A percentile compares a stretch with the other conserved stretches of the same genome.
phyloP scores from a whole-genome alignment of 306 rosid species.

The Oemleria cerasiformis region DNA sequence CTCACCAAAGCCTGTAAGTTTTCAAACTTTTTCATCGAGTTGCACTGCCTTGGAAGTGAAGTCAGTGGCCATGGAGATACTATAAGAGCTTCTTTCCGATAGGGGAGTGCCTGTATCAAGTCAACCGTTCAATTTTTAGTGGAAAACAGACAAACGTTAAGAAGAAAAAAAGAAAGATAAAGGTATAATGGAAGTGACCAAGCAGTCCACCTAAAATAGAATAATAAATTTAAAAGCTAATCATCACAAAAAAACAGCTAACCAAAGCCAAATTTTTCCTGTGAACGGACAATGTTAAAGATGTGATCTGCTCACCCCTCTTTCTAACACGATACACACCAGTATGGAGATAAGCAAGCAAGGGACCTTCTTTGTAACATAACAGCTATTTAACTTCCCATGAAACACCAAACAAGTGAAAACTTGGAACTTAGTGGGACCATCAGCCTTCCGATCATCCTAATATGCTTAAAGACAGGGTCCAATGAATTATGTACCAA shows the following conservation, averaged over 20 bases:
- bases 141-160: background rate
- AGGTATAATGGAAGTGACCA: background rate
- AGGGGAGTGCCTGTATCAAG: constrained; percentile 74
- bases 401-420: background rate
- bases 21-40: constrained; percentile 76
- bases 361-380: background rate
- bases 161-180: background rate
- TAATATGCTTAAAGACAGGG: background rate
- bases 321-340: background rate
- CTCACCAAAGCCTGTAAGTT: constrained; percentile 86
- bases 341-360: background rate
- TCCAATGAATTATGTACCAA: background rate
- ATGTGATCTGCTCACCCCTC: background rate
- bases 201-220: background rate
- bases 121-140: background rate
- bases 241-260: background rate
- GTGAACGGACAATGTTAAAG: background rate
- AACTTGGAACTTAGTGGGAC: background rate
- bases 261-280: background rate
- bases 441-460: background rate
- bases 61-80: constrained; percentile 82
- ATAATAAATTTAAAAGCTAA: background rate
- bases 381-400: background rate
- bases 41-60: constrained; percentile 60
- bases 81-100: constrained; percentile 73